Percentiles rank a stretch among this genome's conserved stretches.
phyloP scores from a whole-genome alignment of 2,329 filamentous ascomycete genomes.

The Sclerotinia glacialis region DNA sequence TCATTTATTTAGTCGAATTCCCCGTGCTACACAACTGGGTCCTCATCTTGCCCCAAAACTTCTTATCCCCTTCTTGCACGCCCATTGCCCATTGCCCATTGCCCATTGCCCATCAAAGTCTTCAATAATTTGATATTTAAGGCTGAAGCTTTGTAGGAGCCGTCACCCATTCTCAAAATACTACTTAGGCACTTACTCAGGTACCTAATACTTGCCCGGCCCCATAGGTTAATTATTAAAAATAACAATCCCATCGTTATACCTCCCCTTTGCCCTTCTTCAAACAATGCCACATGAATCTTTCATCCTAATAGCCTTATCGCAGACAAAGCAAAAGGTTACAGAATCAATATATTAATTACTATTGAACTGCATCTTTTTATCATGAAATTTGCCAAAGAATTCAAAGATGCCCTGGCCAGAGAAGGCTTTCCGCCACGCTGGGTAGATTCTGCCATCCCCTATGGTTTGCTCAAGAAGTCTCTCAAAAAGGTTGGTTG shows the following conservation, averaged over 20 bases:
- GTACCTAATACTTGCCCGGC: neutral
- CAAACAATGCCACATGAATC: slow-evolving; percentile 6
- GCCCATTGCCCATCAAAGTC: neutral
- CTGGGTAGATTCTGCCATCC: slow-evolving; percentile 72
- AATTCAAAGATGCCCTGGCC: slow-evolving; percentile 67
- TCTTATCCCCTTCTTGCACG: neutral
- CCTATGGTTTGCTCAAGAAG: slow-evolving; percentile 83
- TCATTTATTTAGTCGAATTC: neutral
- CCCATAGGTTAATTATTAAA: neutral
- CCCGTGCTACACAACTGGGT: no score
- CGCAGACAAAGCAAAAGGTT: slow-evolving; percentile 12
- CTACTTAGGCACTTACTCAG: neutral
- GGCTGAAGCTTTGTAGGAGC: neutral
- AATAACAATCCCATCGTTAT: neutral
- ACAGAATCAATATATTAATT: neutral
- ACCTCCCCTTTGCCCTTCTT: neutral
- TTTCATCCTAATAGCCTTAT: neutral
- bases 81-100: no score
- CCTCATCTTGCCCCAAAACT: neutral
- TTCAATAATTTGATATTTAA: neutral
- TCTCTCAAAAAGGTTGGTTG: slow-evolving; percentile 75
- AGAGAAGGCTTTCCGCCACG: slow-evolving; percentile 72
- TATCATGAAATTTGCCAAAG: slow-evolving; percentile 81
- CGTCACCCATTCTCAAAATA: neutral
- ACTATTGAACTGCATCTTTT: neutral